Conservation (phyloP, 305 asterid genomes). For the Fraxinus platypoda region DNA sequence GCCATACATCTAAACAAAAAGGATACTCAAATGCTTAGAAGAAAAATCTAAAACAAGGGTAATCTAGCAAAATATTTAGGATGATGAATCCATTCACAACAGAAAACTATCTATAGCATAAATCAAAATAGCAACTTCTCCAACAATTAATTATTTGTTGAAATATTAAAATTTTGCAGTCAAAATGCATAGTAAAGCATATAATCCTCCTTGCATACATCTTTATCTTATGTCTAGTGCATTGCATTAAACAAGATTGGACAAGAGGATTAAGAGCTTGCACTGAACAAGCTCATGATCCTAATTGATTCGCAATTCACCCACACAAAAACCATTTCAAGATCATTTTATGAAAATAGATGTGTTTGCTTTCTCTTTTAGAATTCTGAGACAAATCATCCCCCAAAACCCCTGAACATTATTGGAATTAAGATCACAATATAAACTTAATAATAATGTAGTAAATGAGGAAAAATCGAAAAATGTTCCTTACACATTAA, state of each 20-base stretch:
- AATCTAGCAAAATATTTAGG: background rate
- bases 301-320: background rate
- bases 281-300: background rate
- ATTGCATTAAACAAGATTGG: no score
- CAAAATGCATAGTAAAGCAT: background rate
- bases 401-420: background rate
- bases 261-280: background rate
- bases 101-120: background rate
- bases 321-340: background rate
- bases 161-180: background rate
- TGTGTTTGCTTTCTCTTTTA: background rate
- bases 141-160: background rate
- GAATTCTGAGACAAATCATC: background rate
- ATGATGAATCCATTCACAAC: background rate
- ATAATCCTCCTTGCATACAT: background rate
- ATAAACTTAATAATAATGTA: background rate
- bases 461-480: background rate
- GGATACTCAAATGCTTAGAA: background rate
- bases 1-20: background rate
- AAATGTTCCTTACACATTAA: slow-evolving; percentile 12
- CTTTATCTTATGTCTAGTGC: background rate
- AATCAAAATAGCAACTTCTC: background rate
- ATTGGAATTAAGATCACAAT: background rate
- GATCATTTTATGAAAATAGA: no score
- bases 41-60: background rate